Base-by-base conservation (phyloP, 2,329 filamentous ascomycete genomes). In the Aspergillus quadricinctus region DNA sequence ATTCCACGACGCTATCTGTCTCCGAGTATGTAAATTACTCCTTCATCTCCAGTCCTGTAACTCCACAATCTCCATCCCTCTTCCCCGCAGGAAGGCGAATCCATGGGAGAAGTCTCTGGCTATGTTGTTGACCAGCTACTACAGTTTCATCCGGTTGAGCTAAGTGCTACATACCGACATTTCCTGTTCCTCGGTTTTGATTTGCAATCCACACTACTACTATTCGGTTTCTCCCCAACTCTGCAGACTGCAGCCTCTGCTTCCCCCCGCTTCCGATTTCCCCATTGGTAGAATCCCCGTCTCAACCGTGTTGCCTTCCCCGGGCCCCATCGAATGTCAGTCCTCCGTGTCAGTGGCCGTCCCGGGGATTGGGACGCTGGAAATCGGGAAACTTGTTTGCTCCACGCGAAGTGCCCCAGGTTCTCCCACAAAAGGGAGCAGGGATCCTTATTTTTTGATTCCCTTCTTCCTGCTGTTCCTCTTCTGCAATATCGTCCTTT, bases 261-360 rank as follows among this genome's bases (percentile, higher is more conserved):
- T 52, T 19, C n/a, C 28, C 57, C 57, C 55, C 59, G 57, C 58
- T 49, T 46, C 54, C 48, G 54, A 46, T 46, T 54, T 35, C 55
- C 41, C 56, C 37, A 62, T 61, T 59, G 59, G 59, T 50, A 54
- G 54, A 28, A 17, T 48, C 51, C 25, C 53, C 53, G 41, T 48
- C 48, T 51, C 41, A 49, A 11, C 27, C 35, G 40, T 28, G 23
- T 21, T 6, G 31, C 17, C 25, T 37, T 48, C 35, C 28, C 29
- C 27, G 48, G 53, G 31, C 53, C 35, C 27, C 40, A 40, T 48
- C 29, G 17, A 27, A 19, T 17, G 7, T 41, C 19, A 41, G 37
- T 41, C 14, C 14, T 41, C 40, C 40, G 19, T 43, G 4, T 17
- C 3, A 8, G 5, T 14, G n/a, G 21, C 21, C 9, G 23, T 23